Evolutionary conservation across 768 basidiomycete genomes (phyloP), one percentile per base, ranked within the genome.

Genomic region (Gelatoporia subvermispora): DNA sequence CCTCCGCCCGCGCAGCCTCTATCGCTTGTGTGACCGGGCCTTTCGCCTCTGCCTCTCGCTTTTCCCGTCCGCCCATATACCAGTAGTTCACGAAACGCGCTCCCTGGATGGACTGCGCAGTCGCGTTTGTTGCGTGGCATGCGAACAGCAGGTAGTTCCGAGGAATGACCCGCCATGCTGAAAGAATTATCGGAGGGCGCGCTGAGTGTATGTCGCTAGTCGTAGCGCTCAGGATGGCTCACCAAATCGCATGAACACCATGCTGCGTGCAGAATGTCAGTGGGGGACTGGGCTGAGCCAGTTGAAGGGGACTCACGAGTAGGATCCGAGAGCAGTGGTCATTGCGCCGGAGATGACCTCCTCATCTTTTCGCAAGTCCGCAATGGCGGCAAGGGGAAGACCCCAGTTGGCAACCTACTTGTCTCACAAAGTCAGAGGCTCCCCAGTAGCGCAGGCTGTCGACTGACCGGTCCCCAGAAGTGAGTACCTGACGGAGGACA

Each of bases 211-310:
- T 31, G 5, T 31, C 28, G 13, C 45, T 31, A 4, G 20, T 18
- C 35, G 15, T 3, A 25, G 35, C 11, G 22, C 28, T n/a, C 22
- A 28, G 22, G 11, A 42, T 9, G 35, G 58, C 60, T 38, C 57
- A 92, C 92, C 92, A 59, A 94, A 94, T 16, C 94, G 89, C 87
- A 93, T 94, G 74, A 98, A 98, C 52, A 96, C 91, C 65, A 76
- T 59, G 3, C 80, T 81, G 41, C 18, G 38, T 31, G 1, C 20
- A 48, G 44, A 49, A 45, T 49, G 24, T 21, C 13, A 47, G 38
- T 22, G 35, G 36, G 43, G 20, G 20, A 37, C 18, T 43, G 34
- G 21, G 40, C 17, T 7, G 28, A 45, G n/a, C 23, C 17, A 41
- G 28, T 34, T 40, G 41, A 51, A 28, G n/a, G 36, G 25, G 41